Evolutionary conservation across 2,329 filamentous ascomycete species (phyloP), one percentile per base, ranked within the genome.

Genomic region (Cladorrhinum sp.): DNA sequence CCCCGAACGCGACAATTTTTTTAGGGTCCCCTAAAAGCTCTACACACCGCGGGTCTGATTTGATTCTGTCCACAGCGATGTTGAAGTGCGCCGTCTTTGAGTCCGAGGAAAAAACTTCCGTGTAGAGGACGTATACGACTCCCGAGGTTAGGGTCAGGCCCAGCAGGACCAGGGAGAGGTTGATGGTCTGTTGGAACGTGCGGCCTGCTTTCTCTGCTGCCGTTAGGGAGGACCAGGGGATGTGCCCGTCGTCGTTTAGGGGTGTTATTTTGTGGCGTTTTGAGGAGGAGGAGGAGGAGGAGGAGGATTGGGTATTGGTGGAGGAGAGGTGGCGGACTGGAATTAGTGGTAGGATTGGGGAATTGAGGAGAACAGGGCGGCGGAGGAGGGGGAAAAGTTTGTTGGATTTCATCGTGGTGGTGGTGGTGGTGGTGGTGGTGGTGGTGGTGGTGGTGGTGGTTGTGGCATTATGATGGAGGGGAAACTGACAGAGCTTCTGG

Each of bases 61-160:
- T 91, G 72, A 98, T 87, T 63, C 87, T 86, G 70, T 90, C 85
- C 53, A 96, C 89, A 0, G 91, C 91, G 65, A 90, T 88, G 77
- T 96, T 96, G 81, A 96, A 97, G 72, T 95, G 87, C 60, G 87
- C 85, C 16, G 89, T 94, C 75, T 92, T 93, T 79, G 91, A 95
- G 71, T 93, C 89, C 20, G 90, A 83, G 3, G 90, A 89, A 74
- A 96, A 91, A 50, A 96, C 90, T 64, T 96, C 92, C 3, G 85
- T 83, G 75, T 89, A 96, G 21, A 96, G 80, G 55, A 95, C 81
- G 68, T 91, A 92, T 58, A 82, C 82, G 9, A 97, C 89, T n/a
- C 86, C 87, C 8, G 36, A 46, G 36, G 93, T 96, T 68, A 94
- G 79, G 33, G 86, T 82, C 10, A 93, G 76, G 24, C 94, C 94